Conservation (phyloP, 2,329 filamentous ascomycete species). For the Coniochaeta sp. region DNA sequence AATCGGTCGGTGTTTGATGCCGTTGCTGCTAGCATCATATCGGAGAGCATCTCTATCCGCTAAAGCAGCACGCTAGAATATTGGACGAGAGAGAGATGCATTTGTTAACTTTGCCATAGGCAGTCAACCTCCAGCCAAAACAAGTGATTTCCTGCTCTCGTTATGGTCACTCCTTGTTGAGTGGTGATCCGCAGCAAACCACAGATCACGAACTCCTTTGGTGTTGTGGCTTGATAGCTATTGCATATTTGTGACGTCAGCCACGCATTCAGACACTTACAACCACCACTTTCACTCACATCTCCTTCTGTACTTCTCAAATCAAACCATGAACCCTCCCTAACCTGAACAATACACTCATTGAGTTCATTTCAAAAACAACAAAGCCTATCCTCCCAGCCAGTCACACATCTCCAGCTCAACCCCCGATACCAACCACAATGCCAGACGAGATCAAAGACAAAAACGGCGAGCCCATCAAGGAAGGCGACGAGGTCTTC, state of each 20-base stretch:
- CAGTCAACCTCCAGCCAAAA: too few species aligned
- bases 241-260: background rate
- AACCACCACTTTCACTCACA: background rate
- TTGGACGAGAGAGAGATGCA: background rate
- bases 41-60: too few species aligned
- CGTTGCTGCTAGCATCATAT: too few species aligned
- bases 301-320: too few species aligned
- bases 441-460: conserved; percentile 20
- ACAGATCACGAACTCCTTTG: background rate
- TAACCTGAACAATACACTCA: too few species aligned
- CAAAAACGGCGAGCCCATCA: conserved; percentile 28
- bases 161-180: background rate
- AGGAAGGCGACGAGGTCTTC: conserved; percentile 30
- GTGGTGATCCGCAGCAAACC: background rate
- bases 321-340: too few species aligned
- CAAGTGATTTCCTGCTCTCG: too few species aligned
- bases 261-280: background rate
- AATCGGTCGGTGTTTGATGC: too few species aligned
- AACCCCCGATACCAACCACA: background rate
- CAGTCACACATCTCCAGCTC: background rate
- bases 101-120: background rate
- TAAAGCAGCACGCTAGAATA: too few species aligned
- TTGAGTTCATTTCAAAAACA: too few species aligned
- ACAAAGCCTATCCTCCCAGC: too few species aligned
- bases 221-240: background rate